phyloP scores from a whole-genome alignment of 2,329 filamentous ascomycete species.

The Trichocomaceae sp. region DNA sequence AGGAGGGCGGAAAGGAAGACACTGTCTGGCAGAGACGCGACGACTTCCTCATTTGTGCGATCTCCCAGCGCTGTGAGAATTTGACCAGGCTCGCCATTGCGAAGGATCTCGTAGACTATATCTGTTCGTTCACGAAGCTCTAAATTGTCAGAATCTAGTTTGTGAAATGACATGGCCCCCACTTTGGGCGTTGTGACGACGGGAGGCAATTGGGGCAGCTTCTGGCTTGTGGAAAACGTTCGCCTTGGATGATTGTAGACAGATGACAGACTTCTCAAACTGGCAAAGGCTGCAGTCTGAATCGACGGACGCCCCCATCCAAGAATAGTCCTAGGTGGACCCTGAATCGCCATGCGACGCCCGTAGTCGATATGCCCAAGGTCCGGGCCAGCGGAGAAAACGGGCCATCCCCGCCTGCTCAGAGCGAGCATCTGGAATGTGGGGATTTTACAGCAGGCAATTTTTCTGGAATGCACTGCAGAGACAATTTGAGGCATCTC shows the following conservation, averaged over 20 bases:
- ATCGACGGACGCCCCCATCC: not conserved
- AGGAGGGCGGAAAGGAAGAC: constrained; percentile 60
- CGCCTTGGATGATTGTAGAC: not conserved
- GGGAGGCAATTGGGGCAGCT: not conserved
- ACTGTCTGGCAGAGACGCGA: constrained; percentile 44
- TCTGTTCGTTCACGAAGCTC: constrained; percentile 8
- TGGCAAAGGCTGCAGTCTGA: not conserved
- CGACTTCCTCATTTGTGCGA: constrained; percentile 23
- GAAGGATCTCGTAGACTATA: constrained; percentile 23
- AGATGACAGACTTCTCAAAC: not conserved
- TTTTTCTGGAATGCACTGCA: not conserved
- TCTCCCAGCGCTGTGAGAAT: constrained; percentile 32
- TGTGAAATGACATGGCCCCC: not conserved
- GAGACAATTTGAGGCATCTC: not conserved
- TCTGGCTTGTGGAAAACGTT: not conserved
- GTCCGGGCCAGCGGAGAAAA: not conserved
- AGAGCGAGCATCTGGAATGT: not conserved
- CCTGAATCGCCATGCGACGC: not conserved
- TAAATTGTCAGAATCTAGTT: not conserved
- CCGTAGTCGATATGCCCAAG: not conserved
- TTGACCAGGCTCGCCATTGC: constrained; percentile 35
- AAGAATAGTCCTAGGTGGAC: not conserved
- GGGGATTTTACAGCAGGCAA: not conserved
- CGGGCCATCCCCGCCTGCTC: not conserved
- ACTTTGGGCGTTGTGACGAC: not conserved